Conservation (phyloP, 2,329 filamentous ascomycete genomes). For the Parastagonospora avenae region DNA sequence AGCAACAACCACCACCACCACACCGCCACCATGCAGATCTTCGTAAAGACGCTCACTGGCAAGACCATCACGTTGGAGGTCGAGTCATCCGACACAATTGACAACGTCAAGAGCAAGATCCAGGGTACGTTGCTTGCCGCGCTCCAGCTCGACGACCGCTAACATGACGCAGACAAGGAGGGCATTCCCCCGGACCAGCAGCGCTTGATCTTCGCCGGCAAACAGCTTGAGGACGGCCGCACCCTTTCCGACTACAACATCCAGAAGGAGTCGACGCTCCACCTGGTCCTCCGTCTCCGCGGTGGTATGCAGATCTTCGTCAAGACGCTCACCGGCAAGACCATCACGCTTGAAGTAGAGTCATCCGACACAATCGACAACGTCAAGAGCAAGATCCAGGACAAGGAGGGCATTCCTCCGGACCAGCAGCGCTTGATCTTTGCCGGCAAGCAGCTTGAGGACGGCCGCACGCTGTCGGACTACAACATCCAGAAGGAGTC, state of each 20-base stretch:
- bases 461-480: slow-evolving; percentile 85
- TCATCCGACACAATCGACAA: slow-evolving; percentile 91
- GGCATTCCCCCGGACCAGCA: slow-evolving; percentile 64
- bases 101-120: slow-evolving; percentile 53
- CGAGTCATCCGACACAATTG: slow-evolving; percentile 48
- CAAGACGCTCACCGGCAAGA: slow-evolving; percentile 66
- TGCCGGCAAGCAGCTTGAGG: slow-evolving; percentile 94
- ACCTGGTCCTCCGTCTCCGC: slow-evolving; percentile 75
- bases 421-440: slow-evolving; percentile 97
- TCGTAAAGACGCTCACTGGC: slow-evolving; percentile 64
- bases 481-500: slow-evolving; percentile 97
- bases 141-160: background rate
- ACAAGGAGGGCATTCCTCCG: slow-evolving; percentile 95
- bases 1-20: slow-evolving; percentile 84
- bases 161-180: slow-evolving; percentile 56
- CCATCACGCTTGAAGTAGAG: slow-evolving; percentile 70
- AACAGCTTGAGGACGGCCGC: slow-evolving; percentile 63
- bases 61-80: slow-evolving; percentile 59
- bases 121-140: slow-evolving; percentile 35
- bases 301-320: slow-evolving; percentile 69
- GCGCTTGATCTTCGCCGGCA: slow-evolving; percentile 63
- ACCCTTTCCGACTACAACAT: slow-evolving; percentile 63
- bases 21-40: slow-evolving; percentile 68
- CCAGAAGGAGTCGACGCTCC: slow-evolving; percentile 70
- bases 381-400: slow-evolving; percentile 95